Conservation (phyloP, 495 filamentous ascomycete species). For the Xylaria intraflava region DNA sequence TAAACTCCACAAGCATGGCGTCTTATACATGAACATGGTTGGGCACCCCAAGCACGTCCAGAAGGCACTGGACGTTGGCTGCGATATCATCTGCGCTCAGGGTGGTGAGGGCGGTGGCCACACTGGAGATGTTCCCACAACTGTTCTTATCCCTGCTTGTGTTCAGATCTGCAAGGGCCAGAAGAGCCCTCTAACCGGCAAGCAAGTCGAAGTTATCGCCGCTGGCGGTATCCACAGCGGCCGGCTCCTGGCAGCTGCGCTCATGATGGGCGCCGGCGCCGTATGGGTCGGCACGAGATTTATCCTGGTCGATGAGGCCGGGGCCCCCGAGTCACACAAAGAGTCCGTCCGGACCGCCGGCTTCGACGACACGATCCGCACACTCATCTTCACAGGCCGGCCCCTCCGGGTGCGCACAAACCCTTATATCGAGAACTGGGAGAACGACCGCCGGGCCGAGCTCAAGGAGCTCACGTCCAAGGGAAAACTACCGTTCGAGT, state of each 20-base stretch:
- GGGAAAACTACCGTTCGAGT: constrained; percentile 87
- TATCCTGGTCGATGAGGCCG: constrained; percentile 87
- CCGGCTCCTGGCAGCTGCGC: constrained; percentile 75
- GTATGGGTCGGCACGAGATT: constrained; percentile 98
- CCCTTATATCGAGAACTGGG: constrained; percentile 91
- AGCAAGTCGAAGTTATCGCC: constrained; percentile 82
- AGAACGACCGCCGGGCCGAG: constrained; percentile 78
- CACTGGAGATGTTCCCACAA: constrained; percentile 85
- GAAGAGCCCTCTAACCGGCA: constrained; percentile 80
- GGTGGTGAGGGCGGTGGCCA: constrained; percentile 90
- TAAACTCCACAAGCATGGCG: constrained; percentile 73
- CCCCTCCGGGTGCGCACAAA: constrained; percentile 91
- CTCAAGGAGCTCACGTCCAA: constrained; percentile 85
- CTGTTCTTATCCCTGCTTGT: constrained; percentile 83
- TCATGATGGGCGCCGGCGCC: constrained; percentile 86
- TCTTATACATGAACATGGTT: constrained; percentile 99
- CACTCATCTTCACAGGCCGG: constrained; percentile 96
- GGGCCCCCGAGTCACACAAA: constrained; percentile 89
- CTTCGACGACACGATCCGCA: constrained; percentile 91
- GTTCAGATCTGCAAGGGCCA: constrained; percentile 72
- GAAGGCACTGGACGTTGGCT: constrained; percentile 84
- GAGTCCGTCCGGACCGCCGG: constrained; percentile 88
- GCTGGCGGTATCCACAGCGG: constrained; percentile 95
- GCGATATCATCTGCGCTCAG: constrained; percentile 88
- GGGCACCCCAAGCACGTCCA: constrained; percentile 97